A percentile compares a stretch with the other conserved stretches of the same genome.
phyloP scores from a whole-genome alignment of 352 stramenopile species.

The Aphanomyces euteiches region DNA sequence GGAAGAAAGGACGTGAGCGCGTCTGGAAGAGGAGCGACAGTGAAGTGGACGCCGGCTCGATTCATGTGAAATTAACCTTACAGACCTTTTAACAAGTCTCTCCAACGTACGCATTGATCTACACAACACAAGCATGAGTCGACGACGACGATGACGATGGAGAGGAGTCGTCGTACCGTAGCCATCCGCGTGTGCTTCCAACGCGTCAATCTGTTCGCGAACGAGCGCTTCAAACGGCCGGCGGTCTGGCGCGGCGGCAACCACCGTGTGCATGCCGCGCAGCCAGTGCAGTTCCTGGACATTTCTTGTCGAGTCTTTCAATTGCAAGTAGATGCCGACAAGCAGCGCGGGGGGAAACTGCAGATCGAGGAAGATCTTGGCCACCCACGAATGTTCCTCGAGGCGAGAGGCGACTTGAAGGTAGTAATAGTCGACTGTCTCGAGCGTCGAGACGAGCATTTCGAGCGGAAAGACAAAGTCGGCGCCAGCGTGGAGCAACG shows the following conservation, averaged over 20 bases:
- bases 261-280: neutral
- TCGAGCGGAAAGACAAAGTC: slow-evolving; percentile 25
- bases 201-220: neutral
- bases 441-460: slow-evolving; percentile 6
- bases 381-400: neutral
- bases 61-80: slow-evolving; percentile 62
- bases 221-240: neutral
- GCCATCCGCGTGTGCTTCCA: neutral
- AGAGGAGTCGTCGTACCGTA: neutral
- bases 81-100: slow-evolving; percentile 48
- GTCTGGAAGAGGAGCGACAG: slow-evolving; percentile 41
- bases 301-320: neutral
- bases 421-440: neutral
- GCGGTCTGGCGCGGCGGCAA: neutral
- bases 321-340: slow-evolving; percentile 9
- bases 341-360: neutral
- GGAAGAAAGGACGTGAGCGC: slow-evolving; percentile 43
- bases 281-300: slow-evolving; percentile 5
- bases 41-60: slow-evolving; percentile 44
- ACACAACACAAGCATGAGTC: neutral
- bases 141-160: neutral
- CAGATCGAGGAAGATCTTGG: slow-evolving; percentile 19
- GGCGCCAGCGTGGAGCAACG: slow-evolving; percentile 13
- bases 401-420: neutral
- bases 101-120: slow-evolving; percentile 8